Evolutionary conservation across 225 moss, liverwort and hornwort genomes (phyloP).

Genomic region (Sphagnum contortum): DNA sequence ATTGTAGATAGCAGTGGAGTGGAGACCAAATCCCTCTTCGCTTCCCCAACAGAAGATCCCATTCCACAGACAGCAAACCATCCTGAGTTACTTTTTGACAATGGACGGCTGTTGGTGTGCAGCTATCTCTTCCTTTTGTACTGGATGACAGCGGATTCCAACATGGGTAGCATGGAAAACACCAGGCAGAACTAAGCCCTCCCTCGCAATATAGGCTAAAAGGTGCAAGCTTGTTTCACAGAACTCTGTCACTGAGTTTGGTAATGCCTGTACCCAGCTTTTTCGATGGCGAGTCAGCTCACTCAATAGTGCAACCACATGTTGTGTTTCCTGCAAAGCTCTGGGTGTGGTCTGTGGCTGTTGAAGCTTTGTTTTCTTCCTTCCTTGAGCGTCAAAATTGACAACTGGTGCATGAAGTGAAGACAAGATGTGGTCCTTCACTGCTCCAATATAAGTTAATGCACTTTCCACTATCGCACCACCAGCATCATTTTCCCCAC

Average conservation of each 20-base stretch:
- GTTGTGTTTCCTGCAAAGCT: slow-evolving; percentile 84
- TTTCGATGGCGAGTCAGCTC: slow-evolving; percentile 71
- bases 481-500: slow-evolving; percentile 65
- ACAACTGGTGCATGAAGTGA: slow-evolving; percentile 74
- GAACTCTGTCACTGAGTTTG: slow-evolving; percentile 59
- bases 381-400: slow-evolving; percentile 57
- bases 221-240: slow-evolving; percentile 82
- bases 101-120: slow-evolving; percentile 53
- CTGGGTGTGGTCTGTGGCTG: slow-evolving; percentile 71
- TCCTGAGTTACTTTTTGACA: slow-evolving; percentile 52
- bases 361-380: slow-evolving; percentile 84
- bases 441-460: slow-evolving; percentile 54
- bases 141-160: slow-evolving; percentile 74
- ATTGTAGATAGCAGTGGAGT: slow-evolving; percentile 14
- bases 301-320: slow-evolving; percentile 68
- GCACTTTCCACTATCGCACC: slow-evolving; percentile 71
- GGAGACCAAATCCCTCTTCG: slow-evolving; percentile 9
- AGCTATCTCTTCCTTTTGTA: slow-evolving; percentile 62
- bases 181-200: slow-evolving; percentile 78
- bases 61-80: slow-evolving; percentile 88
- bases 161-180: slow-evolving; percentile 57
- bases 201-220: slow-evolving; percentile 80
- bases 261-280: slow-evolving; percentile 57
- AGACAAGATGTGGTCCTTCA: slow-evolving; percentile 64
- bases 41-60: slow-evolving; percentile 48